Evolutionary conservation across 371 early-diverging fungal genomes (phyloP).

Genomic region (Lichtheimia ramosa): DNA sequence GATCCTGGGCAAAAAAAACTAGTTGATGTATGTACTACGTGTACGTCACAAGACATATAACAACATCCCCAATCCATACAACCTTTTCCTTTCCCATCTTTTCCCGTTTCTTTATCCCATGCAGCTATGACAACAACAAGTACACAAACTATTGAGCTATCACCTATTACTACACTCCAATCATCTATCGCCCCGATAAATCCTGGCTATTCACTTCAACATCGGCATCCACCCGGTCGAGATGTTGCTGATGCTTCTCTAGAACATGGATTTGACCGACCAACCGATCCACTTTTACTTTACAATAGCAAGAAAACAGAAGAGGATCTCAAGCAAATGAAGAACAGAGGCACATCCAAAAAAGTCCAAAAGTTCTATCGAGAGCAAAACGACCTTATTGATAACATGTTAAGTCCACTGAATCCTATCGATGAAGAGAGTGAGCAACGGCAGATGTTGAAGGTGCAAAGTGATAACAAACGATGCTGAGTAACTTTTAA

Average conservation of each 20-base stretch:
- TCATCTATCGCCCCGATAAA: background rate
- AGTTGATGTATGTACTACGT: too few species aligned
- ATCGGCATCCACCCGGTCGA: background rate
- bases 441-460: conserved; percentile 42
- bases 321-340: conserved; percentile 22
- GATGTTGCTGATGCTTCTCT: conserved; percentile 1
- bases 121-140: conserved; percentile 6
- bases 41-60: background rate
- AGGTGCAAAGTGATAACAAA: conserved; percentile 37
- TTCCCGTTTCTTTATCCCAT: conserved; percentile 8
- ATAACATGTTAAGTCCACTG: conserved; percentile 66
- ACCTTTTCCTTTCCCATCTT: background rate
- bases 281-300: conserved; percentile 24
- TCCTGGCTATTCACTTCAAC: conserved; percentile 2
- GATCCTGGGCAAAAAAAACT: too few species aligned
- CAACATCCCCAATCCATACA: too few species aligned
- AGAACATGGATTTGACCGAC: conserved; percentile 4
- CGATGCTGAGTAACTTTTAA: background rate
- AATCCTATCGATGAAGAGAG: conserved; percentile 31
- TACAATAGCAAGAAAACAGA: conserved; percentile 22
- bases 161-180: background rate
- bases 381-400: conserved; percentile 83
- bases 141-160: conserved; percentile 10
- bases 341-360: conserved; percentile 8
- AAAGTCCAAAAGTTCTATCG: conserved; percentile 71